These are phyloP conservation scores for Astragalus glycyphyllos DNA, from an alignment of 306 rosid genomes.

Conservation along the genomic window DNA sequence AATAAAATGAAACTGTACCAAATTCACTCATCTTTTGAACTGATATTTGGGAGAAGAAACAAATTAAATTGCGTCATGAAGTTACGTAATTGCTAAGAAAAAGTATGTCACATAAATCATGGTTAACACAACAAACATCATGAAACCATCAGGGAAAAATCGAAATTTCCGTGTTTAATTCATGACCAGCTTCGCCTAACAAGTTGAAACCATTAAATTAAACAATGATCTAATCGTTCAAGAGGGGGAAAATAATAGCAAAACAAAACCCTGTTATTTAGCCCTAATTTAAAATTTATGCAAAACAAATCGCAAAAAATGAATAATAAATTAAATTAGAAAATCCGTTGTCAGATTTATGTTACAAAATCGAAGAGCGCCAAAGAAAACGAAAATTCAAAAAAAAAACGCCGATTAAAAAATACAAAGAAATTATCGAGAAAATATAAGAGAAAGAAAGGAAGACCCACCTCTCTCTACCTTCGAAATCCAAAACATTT, in stretches of 20 bases:
- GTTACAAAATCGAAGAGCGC: conserved; percentile 24
- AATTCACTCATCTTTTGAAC: conserved; percentile 15
- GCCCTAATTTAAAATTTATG: conserved; percentile 2
- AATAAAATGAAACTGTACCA: not conserved
- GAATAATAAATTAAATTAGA: not conserved
- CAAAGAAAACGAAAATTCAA: conserved; percentile 15
- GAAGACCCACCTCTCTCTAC: conserved; percentile 85
- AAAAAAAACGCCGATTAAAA: not conserved
- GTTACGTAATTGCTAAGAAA: conserved; percentile 3
- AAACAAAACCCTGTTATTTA: conserved; percentile 3
- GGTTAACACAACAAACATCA: conserved; percentile 12
- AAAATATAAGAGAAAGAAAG: not conserved
- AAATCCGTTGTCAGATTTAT: conserved; percentile 25
- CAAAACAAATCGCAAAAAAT: conserved; percentile 6
- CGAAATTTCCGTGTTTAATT: not conserved
- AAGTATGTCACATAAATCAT: not conserved
- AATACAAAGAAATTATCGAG: not conserved
- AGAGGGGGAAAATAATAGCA: not conserved
- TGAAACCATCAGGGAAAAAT: not conserved
- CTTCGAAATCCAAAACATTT: conserved; percentile 81
- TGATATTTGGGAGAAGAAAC: not conserved
- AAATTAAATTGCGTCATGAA: not conserved
- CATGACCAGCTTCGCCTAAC: conserved; percentile 18
- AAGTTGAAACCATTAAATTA: conserved; percentile 20
- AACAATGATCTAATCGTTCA: not conserved